Evolutionary conservation across 441 rosid species (phyloP).

Genomic region (Eruca vesicaria): DNA sequence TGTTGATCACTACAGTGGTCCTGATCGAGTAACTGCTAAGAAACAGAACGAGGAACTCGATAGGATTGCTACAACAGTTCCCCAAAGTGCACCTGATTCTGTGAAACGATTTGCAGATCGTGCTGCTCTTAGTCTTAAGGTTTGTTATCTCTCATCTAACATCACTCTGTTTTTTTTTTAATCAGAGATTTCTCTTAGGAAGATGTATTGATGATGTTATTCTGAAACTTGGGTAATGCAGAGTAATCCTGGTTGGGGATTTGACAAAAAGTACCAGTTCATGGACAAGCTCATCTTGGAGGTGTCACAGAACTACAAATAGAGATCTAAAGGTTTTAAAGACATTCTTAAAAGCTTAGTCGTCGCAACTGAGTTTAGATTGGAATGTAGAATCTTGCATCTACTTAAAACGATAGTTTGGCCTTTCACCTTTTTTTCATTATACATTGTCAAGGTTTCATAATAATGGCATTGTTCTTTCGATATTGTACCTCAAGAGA

Average conservation of each 20-base stretch:
- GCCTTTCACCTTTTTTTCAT: neutral
- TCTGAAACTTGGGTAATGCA: conserved; percentile 40
- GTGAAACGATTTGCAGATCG: conserved; percentile 71
- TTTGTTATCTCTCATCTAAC: conserved; percentile 23
- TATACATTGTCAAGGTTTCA: neutral
- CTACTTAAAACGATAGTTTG: neutral
- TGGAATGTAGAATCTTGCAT: neutral
- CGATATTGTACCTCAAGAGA: conserved; percentile 1
- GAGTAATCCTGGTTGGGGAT: conserved; percentile 98
- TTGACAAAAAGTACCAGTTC: conserved; percentile 81
- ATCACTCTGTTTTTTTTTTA: neutral
- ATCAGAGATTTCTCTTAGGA: neutral
- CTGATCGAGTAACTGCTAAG: conserved; percentile 84
- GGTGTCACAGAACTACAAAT: conserved; percentile 64
- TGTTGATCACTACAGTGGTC: conserved; percentile 84
- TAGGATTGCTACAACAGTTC: conserved; percentile 73
- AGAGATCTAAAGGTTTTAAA: conserved; percentile 20
- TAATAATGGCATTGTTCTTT: conserved; percentile 22
- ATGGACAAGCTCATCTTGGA: conserved; percentile 83
- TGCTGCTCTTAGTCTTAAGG: conserved; percentile 86
- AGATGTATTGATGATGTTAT: conserved; percentile 3
- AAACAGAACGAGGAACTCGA: conserved; percentile 74
- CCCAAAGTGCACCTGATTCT: conserved; percentile 66
- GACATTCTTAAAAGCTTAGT: conserved; percentile 9
- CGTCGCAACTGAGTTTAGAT: no score